Evolutionary conservation across 2,329 filamentous ascomycete species (phyloP).

Genomic region (Exophiala alcalophila): DNA sequence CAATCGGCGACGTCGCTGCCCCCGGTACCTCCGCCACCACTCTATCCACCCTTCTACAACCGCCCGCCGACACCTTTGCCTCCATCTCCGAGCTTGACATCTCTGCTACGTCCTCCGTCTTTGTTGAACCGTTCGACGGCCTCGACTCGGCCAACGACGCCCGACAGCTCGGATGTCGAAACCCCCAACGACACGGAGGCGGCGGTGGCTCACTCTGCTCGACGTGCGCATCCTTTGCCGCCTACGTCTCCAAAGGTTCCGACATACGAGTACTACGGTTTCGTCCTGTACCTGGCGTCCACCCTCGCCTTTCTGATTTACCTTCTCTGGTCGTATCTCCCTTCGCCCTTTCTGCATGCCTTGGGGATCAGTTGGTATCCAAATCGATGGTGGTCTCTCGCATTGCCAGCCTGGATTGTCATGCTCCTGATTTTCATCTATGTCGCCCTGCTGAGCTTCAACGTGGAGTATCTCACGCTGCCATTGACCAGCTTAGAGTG

Average conservation of each 20-base stretch:
- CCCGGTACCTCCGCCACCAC: conserved; percentile 44
- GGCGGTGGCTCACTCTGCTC: conserved; percentile 59
- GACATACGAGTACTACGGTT: conserved; percentile 99
- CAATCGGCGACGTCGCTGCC: conserved; percentile 32
- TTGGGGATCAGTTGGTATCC: conserved; percentile 96
- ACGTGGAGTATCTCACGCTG: conserved; percentile 82
- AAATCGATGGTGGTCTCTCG: conserved; percentile 95
- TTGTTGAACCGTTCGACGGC: conserved; percentile 45
- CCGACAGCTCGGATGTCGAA: conserved; percentile 87
- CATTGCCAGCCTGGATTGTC: conserved; percentile 85
- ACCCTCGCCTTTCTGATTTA: conserved; percentile 73
- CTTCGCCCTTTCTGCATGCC: conserved; percentile 84
- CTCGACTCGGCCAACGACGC: conserved; percentile 86
- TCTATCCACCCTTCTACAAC: conserved; percentile 93
- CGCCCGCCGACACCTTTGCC: conserved; percentile 92
- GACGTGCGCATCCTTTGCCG: conserved; percentile 64
- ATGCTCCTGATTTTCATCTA: conserved; percentile 90
- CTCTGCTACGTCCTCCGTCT: conserved; percentile 72
- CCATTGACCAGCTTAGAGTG: conserved; percentile 78
- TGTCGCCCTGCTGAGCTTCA: conserved; percentile 85
- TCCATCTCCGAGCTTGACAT: conserved; percentile 87
- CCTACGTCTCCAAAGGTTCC: conserved; percentile 88
- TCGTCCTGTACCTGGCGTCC: conserved; percentile 90
- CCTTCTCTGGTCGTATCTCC: conserved; percentile 82
- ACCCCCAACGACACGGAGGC: conserved; percentile 58